Evolutionary conservation across 2,329 filamentous ascomycete genomes (phyloP).

Genomic region (Ilyonectria mors-panacis): DNA sequence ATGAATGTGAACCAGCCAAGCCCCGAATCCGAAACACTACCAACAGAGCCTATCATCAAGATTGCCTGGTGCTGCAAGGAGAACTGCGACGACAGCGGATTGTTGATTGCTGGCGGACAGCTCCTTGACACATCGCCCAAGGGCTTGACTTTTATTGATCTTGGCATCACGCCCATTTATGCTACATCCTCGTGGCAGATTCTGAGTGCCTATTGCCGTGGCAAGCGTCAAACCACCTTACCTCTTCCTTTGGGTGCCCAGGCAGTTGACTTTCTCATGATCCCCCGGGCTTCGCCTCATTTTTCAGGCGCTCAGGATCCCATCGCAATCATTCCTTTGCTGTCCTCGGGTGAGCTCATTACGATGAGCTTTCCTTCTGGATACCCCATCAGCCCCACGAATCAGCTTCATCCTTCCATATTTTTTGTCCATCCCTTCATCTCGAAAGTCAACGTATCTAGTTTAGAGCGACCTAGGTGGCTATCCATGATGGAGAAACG

Average conservation of each 20-base stretch:
- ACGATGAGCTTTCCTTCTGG: constrained; percentile 95
- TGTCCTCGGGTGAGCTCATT: constrained; percentile 89
- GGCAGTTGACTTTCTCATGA: constrained; percentile 84
- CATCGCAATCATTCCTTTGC: constrained; percentile 83
- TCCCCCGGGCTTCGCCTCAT: constrained; percentile 87
- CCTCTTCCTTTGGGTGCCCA: constrained; percentile 84
- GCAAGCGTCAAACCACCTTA: constrained; percentile 80
- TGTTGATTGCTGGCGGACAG: constrained; percentile 88
- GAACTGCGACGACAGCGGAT: constrained; percentile 92
- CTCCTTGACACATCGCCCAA: constrained; percentile 76
- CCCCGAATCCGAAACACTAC: constrained; percentile 64
- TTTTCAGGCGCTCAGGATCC: constrained; percentile 92
- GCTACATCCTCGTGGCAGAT: constrained; percentile 92
- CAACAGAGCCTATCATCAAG: constrained; percentile 80
- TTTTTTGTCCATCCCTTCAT: constrained; percentile 94
- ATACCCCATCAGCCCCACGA: constrained; percentile 90
- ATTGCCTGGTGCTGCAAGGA: constrained; percentile 95
- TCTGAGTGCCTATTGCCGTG: constrained; percentile 83
- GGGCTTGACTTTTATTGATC: constrained; percentile 89
- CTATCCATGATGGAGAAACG: constrained; percentile 90
- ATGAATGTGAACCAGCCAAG: constrained; percentile 80
- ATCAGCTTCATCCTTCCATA: constrained; percentile 90
- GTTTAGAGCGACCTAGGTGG: constrained; percentile 86
- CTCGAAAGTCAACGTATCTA: constrained; percentile 78
- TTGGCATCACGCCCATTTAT: constrained; percentile 91